Percentiles rank a stretch among this genome's conserved stretches.
Conservation (phyloP, 148 eudicot genomes). For the Chenopodium album region DNA sequence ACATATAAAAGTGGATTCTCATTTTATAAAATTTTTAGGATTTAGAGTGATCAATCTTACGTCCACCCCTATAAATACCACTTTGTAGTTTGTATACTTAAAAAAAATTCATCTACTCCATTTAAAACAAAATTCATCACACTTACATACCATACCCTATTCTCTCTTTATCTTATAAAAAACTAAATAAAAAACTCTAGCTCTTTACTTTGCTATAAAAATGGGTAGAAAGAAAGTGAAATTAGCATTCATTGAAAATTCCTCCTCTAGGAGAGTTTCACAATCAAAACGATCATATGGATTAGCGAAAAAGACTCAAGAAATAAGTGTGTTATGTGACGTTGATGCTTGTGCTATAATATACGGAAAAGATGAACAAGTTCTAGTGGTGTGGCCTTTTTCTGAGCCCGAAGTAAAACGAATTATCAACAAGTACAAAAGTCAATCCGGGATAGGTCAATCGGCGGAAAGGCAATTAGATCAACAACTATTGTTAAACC, state of each 20-base stretch:
- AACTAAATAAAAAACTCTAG: background rate
- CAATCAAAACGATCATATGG: background rate
- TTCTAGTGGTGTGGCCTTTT: background rate
- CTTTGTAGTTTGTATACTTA: no score
- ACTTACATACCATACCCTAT: no score
- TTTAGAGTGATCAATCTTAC: no score
- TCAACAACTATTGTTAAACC: background rate
- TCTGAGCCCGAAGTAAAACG: background rate
- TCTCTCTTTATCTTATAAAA: no score
- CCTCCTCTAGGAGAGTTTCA: background rate
- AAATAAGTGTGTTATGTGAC: background rate
- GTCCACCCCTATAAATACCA: no score
- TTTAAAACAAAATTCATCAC: no score
- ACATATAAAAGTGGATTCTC: no score
- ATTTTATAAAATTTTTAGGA: no score
- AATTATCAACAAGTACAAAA: background rate
- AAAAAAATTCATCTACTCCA: no score
- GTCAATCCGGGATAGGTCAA: background rate
- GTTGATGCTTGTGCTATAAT: conserved; percentile 1
- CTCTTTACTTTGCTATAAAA: background rate
- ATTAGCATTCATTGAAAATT: background rate
- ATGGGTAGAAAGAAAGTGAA: conserved; percentile 2
- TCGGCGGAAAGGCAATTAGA: background rate
- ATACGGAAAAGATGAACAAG: background rate
- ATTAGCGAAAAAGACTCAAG: background rate